phyloP scores from a whole-genome alignment of 208 protist genomes.

The Herpetomonas samuelpessoai region DNA sequence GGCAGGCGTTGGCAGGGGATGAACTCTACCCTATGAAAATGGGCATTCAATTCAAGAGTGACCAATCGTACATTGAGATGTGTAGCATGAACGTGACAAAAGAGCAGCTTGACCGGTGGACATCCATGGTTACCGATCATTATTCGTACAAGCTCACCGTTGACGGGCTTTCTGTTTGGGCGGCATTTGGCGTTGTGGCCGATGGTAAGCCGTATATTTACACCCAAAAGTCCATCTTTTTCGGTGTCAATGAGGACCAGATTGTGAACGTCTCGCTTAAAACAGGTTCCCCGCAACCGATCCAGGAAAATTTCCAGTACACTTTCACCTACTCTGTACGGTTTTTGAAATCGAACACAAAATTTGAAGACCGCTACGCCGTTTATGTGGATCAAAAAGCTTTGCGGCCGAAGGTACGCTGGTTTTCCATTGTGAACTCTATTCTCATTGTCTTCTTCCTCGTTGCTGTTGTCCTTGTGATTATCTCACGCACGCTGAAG shows the following conservation, averaged over 20 bases:
- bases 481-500: constrained; percentile 85
- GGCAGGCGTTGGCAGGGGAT: constrained; percentile 77
- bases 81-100: constrained; percentile 27
- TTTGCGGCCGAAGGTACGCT: constrained; percentile 91
- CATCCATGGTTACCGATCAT: constrained; percentile 20
- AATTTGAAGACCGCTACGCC: constrained; percentile 87
- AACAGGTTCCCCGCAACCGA: background rate
- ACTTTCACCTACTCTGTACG: constrained; percentile 85
- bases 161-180: constrained; percentile 61
- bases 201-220: constrained; percentile 43
- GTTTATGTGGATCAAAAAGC: constrained; percentile 87
- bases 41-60: constrained; percentile 43
- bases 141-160: constrained; percentile 65
- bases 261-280: constrained; percentile 79
- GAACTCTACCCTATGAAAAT: constrained; percentile 43
- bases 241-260: constrained; percentile 53
- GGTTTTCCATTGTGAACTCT: constrained; percentile 94
- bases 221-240: constrained; percentile 83
- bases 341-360: constrained; percentile 57
- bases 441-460: constrained; percentile 91
- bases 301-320: constrained; percentile 32
- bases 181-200: constrained; percentile 24
- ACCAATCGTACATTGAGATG: constrained; percentile 13
- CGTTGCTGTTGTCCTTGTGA: constrained; percentile 85
- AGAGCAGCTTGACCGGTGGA: constrained; percentile 15